Evolutionary conservation across 805 yeast species (phyloP), one percentile per base, ranked within the genome.

Genomic region (Danielia oregonensis): DNA sequence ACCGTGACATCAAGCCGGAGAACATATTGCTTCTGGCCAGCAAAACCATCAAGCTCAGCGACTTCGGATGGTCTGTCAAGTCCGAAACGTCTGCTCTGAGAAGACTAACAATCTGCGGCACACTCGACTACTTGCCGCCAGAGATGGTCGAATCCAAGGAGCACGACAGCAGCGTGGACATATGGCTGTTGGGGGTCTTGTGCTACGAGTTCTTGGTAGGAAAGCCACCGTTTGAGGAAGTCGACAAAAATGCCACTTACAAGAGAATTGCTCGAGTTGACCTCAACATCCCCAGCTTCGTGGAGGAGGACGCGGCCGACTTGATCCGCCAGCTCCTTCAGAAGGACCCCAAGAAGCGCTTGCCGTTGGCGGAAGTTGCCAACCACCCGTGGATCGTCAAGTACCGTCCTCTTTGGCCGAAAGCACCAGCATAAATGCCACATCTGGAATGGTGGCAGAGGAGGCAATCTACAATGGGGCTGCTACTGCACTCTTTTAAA

Each of bases 61-160:
- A 91, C 61, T 91, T 93, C 56, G 98, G 98, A 10, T 91, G 97
- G 97, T 83, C 95, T 36, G 91, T 89, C 43, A 79, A 78, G 12
- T 30, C 42, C 18, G 48, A 32, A 12, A 23, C 25, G 12, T 33
- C 44, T 15, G 29, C 49, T 2, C 26, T 37, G 13, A 40, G 39
- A 8, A 44, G 48, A 8, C 37, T 46, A 8, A 91, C 97, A 0
- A 74, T 93, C 65, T 93, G 97, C 60, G 97, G 98, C 0, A 93
- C 98, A 0, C 65, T 91, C 26, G 97, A 93, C 59, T 91, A 91
- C 49, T 61, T 93, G 11, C 94, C 97, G 0, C 98, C 98, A 6
- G 98, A 91, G 61, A 81, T 93, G 84, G 86, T 91, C 5, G 93
- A 83, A 42, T 79, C 85, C 1, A 79, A 75, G 47, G 84, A 79